phyloP scores from a whole-genome alignment of 306 rosid species.

The Carpinus viminea region DNA sequence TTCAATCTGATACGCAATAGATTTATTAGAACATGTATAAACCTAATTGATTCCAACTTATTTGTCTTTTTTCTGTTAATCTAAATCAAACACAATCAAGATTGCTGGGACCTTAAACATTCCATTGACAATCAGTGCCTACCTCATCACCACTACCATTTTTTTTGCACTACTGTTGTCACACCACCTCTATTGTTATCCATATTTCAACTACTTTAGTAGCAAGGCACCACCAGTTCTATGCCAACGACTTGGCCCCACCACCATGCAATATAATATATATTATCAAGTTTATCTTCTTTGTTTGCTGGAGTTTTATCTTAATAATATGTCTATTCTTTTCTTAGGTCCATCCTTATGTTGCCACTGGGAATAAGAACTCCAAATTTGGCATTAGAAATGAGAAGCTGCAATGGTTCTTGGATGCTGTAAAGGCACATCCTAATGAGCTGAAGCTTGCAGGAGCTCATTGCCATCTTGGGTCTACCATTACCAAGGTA shows the following conservation, averaged over 20 bases:
- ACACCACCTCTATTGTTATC: background rate
- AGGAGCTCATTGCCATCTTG: constrained; percentile 97
- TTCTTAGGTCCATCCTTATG: constrained; percentile 85
- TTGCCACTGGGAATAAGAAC: constrained; percentile 96
- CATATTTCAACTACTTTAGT: background rate
- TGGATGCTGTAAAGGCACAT: constrained; percentile 80
- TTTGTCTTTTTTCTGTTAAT: background rate
- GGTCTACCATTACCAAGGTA: constrained; percentile 96
- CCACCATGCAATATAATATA: background rate
- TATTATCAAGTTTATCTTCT: background rate
- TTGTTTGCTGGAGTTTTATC: constrained; percentile 9
- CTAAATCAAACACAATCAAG: background rate
- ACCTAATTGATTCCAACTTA: background rate
- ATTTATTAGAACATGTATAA: background rate
- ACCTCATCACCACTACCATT: background rate
- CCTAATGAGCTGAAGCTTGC: constrained; percentile 85
- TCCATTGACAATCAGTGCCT: background rate
- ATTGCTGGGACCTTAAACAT: background rate
- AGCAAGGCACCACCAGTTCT: background rate
- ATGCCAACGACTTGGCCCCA: background rate
- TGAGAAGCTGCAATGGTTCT: constrained; percentile 96
- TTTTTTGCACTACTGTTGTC: background rate
- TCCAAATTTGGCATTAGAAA: constrained; percentile 95
- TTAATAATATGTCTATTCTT: constrained; percentile 5
- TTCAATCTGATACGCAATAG: background rate